phyloP scores from a whole-genome alignment of 306 rosid genomes.

The Canavalia ensiformis region DNA sequence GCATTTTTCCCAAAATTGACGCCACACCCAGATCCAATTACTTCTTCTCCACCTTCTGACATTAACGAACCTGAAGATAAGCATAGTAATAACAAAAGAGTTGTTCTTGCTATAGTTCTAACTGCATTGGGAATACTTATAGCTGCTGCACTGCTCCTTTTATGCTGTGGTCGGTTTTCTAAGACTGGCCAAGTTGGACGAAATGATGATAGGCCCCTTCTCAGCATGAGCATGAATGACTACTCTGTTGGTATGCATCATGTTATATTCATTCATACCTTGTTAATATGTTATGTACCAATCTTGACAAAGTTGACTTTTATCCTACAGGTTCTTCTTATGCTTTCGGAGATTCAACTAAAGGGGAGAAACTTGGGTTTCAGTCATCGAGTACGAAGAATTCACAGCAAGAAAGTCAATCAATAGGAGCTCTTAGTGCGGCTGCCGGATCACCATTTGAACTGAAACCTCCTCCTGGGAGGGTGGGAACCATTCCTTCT shows the following conservation, averaged over 20 bases:
- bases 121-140: conserved; percentile 77
- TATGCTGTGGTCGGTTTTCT: conserved; percentile 58
- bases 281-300: conserved; percentile 19
- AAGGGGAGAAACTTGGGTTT: conserved; percentile 64
- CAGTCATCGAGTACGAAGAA: conserved; percentile 61
- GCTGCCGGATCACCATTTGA: conserved; percentile 55
- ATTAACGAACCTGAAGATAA: conserved; percentile 40
- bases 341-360: conserved; percentile 62
- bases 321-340: conserved; percentile 67
- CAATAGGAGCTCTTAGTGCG: conserved; percentile 55
- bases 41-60: conserved; percentile 48
- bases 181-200: conserved; percentile 52
- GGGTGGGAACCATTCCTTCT: conserved; percentile 49
- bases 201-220: conserved; percentile 92
- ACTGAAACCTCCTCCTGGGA: conserved; percentile 66
- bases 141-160: conserved; percentile 69
- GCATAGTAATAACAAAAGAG: conserved; percentile 46
- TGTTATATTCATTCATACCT: conserved; percentile 20
- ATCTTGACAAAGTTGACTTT: conserved; percentile 42
- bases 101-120: conserved; percentile 70
- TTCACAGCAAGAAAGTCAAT: conserved; percentile 52
- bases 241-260: conserved; percentile 71
- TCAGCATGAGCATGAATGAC: conserved; percentile 78
- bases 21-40: conserved; percentile 39
- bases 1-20: conserved; percentile 47